phyloP scores from a whole-genome alignment of 2,329 filamentous ascomycete species.

The Daldinia sp. region DNA sequence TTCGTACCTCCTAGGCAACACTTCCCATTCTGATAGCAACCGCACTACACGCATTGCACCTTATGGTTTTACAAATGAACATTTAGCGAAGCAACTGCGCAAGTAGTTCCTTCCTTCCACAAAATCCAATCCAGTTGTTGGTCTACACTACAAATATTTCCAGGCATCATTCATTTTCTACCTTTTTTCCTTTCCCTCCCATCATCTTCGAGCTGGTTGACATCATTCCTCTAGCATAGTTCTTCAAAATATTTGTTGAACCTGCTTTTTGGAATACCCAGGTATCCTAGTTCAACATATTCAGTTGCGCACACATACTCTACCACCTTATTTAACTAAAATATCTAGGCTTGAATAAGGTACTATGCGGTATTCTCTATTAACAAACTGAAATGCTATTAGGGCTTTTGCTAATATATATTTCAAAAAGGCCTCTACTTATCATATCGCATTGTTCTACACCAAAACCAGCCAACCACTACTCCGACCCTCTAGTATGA shows the following conservation, averaged over 20 bases:
- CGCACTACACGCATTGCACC: background rate
- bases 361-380: background rate
- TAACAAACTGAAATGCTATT: background rate
- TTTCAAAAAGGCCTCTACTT: background rate
- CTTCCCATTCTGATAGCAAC: background rate
- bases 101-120: background rate
- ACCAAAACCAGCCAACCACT: no score
- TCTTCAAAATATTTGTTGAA: background rate
- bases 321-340: no score
- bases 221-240: background rate
- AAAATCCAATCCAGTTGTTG: background rate
- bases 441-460: background rate
- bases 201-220: background rate
- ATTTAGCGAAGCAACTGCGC: background rate
- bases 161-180: background rate
- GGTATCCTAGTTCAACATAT: background rate
- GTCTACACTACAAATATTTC: background rate
- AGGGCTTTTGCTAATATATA: background rate
- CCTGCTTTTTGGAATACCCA: background rate
- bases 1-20: background rate
- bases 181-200: background rate
- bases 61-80: background rate
- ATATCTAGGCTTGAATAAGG: no score
- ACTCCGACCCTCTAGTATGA: background rate
- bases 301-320: no score